These are phyloP conservation scores for Stramenopiles sp. DNA, from an alignment of 352 stramenopile species.

Conservation along the genomic window DNA sequence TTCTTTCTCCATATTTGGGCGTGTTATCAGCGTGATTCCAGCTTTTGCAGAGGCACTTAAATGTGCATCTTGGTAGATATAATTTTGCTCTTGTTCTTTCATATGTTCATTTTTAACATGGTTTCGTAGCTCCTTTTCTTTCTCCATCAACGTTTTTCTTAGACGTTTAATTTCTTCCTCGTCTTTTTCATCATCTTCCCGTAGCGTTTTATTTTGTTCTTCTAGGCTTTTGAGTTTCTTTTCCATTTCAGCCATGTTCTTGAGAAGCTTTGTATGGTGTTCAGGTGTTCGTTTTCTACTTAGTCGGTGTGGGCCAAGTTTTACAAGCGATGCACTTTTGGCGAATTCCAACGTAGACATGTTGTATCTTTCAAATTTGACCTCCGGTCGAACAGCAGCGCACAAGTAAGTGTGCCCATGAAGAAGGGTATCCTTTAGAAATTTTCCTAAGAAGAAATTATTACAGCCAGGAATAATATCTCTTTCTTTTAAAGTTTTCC, in stretches of 20 bases:
- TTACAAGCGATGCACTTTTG: constrained; percentile 79
- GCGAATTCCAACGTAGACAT: constrained; percentile 79
- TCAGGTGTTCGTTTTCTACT: constrained; percentile 31
- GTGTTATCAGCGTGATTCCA: neutral
- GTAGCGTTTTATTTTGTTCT: constrained; percentile 32
- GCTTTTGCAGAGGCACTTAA: too few relatives aligned
- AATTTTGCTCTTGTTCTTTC: constrained; percentile 40
- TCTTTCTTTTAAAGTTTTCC: constrained; percentile 77
- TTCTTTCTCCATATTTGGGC: too few relatives aligned
- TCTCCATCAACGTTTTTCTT: constrained; percentile 23
- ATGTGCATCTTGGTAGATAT: too few relatives aligned
- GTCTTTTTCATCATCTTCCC: constrained; percentile 22
- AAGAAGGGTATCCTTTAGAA: constrained; percentile 84
- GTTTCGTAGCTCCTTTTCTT: constrained; percentile 25
- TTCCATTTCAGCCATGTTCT: constrained; percentile 35
- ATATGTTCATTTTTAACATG: constrained; percentile 33
- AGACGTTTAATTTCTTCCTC: constrained; percentile 28
- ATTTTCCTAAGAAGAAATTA: constrained; percentile 83
- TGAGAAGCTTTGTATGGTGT: constrained; percentile 39
- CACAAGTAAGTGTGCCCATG: constrained; percentile 74
- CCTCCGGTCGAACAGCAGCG: constrained; percentile 70
- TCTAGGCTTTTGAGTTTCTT: constrained; percentile 54
- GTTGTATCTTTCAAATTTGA: constrained; percentile 73
- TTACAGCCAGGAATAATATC: constrained; percentile 76
- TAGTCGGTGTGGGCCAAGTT: constrained; percentile 81